Evolutionary conservation across 106 monocot species (phyloP).

Genomic region (Dendrobium officinale): DNA sequence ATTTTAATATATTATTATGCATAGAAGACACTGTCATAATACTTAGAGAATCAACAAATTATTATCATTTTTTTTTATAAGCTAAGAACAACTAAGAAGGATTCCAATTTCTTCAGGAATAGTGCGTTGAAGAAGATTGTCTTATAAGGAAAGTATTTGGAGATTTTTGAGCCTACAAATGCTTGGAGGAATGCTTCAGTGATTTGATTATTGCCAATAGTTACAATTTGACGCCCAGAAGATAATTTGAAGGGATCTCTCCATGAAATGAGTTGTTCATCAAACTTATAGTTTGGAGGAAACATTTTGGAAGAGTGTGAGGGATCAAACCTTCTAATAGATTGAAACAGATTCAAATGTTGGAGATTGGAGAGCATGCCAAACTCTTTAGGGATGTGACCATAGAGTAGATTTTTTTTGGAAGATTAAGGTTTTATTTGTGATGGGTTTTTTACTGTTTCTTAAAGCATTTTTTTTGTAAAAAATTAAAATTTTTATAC

Average conservation of each 20-base stretch:
- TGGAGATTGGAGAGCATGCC: conserved; percentile 9
- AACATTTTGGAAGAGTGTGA: conserved; percentile 1
- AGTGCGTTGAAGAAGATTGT: conserved; percentile 2
- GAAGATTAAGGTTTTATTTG: not conserved
- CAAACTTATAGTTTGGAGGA: not conserved
- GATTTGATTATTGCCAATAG: conserved; percentile 11
- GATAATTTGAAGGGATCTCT: conserved; percentile 21
- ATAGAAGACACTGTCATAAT: too few species aligned
- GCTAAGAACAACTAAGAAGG: not conserved
- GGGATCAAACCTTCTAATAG: conserved; percentile 23
- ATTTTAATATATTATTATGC: too few species aligned
- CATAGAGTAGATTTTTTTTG: conserved; percentile 11
- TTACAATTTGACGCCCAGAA: not conserved
- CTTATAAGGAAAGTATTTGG: not conserved
- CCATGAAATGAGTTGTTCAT: conserved; percentile 16
- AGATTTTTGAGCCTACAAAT: conserved; percentile 15
- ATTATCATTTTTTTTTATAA: too few species aligned
- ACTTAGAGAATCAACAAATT: too few species aligned
- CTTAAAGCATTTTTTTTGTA: too few species aligned
- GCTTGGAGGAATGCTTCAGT: conserved; percentile 13
- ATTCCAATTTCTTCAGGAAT: conserved; percentile 13
- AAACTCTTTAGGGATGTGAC: conserved; percentile 18
- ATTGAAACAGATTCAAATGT: conserved; percentile 17
- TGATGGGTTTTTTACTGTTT: too few species aligned
- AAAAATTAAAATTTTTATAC: too few species aligned